Percentiles rank a stretch among this genome's conserved stretches.
phyloP scores from a whole-genome alignment of 2,329 filamentous ascomycete genomes.

The Fusarium sp. region DNA sequence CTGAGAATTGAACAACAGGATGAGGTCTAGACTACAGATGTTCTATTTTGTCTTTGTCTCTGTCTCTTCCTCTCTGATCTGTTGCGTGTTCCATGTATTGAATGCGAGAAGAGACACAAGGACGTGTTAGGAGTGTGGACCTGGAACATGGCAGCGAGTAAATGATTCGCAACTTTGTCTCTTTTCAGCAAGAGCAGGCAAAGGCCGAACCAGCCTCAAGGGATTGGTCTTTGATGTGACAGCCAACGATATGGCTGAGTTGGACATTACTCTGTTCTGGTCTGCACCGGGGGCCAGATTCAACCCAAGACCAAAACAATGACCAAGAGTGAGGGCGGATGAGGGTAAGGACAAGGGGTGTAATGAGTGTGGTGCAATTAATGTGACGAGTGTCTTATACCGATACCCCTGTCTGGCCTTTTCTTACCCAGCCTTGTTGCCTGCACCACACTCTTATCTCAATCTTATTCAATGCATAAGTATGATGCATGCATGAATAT shows the following conservation, averaged over 20 bases:
- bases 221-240: neutral
- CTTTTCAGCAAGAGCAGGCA: conserved; percentile 7
- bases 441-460: neutral
- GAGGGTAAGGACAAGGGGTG: neutral
- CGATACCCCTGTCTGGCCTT: neutral
- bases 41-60: neutral
- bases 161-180: conserved; percentile 20
- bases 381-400: neutral
- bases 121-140: neutral
- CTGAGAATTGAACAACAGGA: neutral
- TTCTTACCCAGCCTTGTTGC: neutral
- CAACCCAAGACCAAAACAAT: neutral
- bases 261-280: neutral
- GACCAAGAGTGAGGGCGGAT: neutral
- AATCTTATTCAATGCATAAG: neutral
- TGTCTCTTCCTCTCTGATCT: neutral
- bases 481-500: neutral
- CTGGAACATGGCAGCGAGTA: neutral
- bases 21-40: neutral
- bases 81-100: neutral
- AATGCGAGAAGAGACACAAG: neutral
- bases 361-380: neutral
- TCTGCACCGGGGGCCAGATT: neutral
- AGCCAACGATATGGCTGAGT: neutral
- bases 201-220: conserved; percentile 1